Evolutionary conservation across 2,329 filamentous ascomycete genomes (phyloP), one percentile per base, ranked within the genome.

Genomic region (Alternaria longipes): DNA sequence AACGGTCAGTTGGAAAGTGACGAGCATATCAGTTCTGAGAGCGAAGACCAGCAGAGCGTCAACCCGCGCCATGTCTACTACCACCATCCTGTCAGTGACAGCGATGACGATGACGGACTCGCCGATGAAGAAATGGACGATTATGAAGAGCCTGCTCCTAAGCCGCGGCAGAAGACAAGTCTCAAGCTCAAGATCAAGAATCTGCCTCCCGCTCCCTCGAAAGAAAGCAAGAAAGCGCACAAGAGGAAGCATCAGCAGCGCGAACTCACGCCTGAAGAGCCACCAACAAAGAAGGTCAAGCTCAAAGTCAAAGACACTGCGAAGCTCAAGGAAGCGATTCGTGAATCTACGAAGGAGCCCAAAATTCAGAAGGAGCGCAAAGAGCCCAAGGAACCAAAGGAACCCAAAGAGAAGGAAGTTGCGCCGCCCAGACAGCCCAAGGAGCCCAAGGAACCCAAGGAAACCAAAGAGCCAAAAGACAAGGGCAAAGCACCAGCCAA

Each of bases 1-100:
- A 83, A 86, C 60, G 86, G 86, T 41, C 82, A 85, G 59, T 85
- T 64, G 79, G 84, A 76, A 59, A 87, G 84, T 34, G 84, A 86
- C 60, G 79, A 74, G 41, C 82, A 72, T 24, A 67, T 74, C 41
- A 72, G 72, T 30, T 77, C 74, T 11, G 73, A 65, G 28, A 76
- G 74, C 41, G 74, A 76, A 51, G 72, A 68, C 8, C 66, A 72
- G 55, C 62, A 65, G 42, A 78, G 73, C 62, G 66, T 78, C 44
- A 75, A 79, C 36, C 75, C 76, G 12, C 68, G 67, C 34, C 74
- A 77, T 49, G 62, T 76, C 2, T 78, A 75, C 46, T 78, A 75
- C 50, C 71, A 78, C 42, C 67, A 70, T 44, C 74, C 72, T 4
- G 54, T 71, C 2, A 73, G 63, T 34, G 69, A 72, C 3, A 62